Evolutionary conservation across 2,329 filamentous ascomycete genomes (phyloP).

Genomic region (Aspergillus sclerotialis): DNA sequence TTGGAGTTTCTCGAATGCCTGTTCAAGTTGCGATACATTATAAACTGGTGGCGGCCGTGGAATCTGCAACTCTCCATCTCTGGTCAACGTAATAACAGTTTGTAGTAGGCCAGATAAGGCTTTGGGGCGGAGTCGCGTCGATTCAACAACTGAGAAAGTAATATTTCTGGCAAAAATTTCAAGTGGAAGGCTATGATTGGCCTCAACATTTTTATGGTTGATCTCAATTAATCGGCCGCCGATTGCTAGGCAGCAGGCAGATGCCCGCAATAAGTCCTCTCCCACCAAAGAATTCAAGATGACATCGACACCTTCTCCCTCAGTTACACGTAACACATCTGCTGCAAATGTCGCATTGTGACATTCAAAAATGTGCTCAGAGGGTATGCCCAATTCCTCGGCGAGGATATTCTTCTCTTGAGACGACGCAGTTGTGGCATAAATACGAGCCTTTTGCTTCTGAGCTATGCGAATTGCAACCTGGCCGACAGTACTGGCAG

Average conservation of each 20-base stretch:
- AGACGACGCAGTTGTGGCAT: conserved; percentile 7
- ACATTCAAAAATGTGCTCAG: conserved; percentile 25
- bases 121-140: background rate
- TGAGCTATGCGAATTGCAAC: conserved; percentile 11
- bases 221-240: conserved; percentile 43
- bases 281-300: conserved; percentile 15
- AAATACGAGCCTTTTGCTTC: conserved; percentile 9
- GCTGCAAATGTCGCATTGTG: conserved; percentile 15
- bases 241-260: conserved; percentile 11
- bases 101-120: background rate
- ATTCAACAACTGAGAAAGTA: background rate
- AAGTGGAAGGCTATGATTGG: conserved; percentile 4
- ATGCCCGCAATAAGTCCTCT: conserved; percentile 7
- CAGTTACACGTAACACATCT: conserved; percentile 10
- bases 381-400: conserved; percentile 10
- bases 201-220: conserved; percentile 36
- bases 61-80: background rate
- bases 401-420: conserved; percentile 7
- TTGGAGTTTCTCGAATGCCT: conserved; percentile 1
- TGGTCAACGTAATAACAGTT: background rate
- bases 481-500: conserved; percentile 11
- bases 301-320: conserved; percentile 11
- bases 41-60: background rate
- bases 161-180: background rate
- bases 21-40: background rate